Conservation (phyloP, 345 rosid genomes). For the Punica granatum region DNA sequence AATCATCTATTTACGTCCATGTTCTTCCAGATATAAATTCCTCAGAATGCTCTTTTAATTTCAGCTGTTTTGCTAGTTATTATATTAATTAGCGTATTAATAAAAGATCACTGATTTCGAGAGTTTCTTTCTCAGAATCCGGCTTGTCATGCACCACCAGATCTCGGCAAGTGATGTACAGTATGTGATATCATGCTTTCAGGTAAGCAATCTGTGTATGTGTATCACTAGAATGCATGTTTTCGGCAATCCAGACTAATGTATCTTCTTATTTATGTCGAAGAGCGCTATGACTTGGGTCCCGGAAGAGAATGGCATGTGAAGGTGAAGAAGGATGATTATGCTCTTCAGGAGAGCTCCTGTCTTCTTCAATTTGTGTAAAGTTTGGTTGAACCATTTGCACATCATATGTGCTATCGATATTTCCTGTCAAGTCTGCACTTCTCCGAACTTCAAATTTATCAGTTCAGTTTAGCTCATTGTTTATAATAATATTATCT, state of each 20-base stretch:
- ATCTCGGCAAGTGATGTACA: conserved; percentile 70
- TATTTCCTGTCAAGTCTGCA: background rate
- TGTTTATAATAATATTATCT: too few relatives aligned
- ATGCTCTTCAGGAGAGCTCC: background rate
- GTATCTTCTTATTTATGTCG: background rate
- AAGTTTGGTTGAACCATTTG: background rate
- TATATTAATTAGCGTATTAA: too few relatives aligned
- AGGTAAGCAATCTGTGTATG: conserved; percentile 30
- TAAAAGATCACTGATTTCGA: background rate
- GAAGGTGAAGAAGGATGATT: background rate
- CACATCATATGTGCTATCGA: background rate
- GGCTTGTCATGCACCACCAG: conserved; percentile 83
- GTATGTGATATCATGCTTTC: conserved; percentile 51
- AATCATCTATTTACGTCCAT: background rate
- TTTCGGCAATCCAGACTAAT: background rate
- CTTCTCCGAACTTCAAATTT: background rate
- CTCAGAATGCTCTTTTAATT: too few relatives aligned
- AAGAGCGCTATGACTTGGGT: background rate
- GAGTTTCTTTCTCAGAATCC: conserved; percentile 35
- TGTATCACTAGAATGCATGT: background rate
- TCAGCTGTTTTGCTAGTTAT: too few relatives aligned
- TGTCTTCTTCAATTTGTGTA: background rate
- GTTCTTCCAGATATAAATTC: too few relatives aligned
- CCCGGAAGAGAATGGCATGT: conserved; percentile 4
- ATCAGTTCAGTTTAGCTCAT: background rate